Evolutionary conservation across 768 basidiomycete species (phyloP), one percentile per base, ranked within the genome.

Genomic region (Xerocomellus intermedius): DNA sequence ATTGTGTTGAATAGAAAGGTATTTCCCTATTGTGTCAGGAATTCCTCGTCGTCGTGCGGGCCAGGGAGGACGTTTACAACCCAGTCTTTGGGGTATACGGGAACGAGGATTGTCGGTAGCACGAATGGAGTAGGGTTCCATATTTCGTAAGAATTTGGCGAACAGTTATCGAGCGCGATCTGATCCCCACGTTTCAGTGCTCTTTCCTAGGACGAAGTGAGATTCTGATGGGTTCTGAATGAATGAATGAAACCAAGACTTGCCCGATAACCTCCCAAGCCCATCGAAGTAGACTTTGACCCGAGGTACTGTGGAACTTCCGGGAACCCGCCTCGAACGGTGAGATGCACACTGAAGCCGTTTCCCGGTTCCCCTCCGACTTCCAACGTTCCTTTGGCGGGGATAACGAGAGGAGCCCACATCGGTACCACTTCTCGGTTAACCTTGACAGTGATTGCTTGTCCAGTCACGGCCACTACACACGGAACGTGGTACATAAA

Each of bases 281-380:
- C 79, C 75, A 84, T 76, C 1, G 81, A 84, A 21, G 86, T 85
- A 5, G 83, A 82, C 69, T 87, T 87, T 0, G 83, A 84, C 4
- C 80, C 84, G 2, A 87, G 72, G 62, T 84, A 87, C 5, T 53
- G 5, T 33, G 83, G 80, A 2, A 85, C 70, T 16, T 73, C 73
- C 0, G 85, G 85, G 56, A 89, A 80, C 0, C 86, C 86, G 3
- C 84, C 86, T 35, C 74, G 72, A 22, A 87, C 64, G 13, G 79
- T 77, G 32, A 89, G 56, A 57, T 88, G 87, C 3, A 69, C 69
- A 44, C 86, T 74, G 53, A 82, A 77, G 0, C 86, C 86, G 8
- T 66, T 57, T 8, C 59, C 56, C 2, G 55, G 59, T 12, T 62
- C 50, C 26, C 61, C 59, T 2, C 66, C 71, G 12, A 87, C 58